A percentile compares a stretch with the other conserved stretches of the same genome.
These are phyloP conservation scores for Irpex sp. DNA, from an alignment of 1,284 basidiomycete genomes.

Conservation along the genomic window DNA sequence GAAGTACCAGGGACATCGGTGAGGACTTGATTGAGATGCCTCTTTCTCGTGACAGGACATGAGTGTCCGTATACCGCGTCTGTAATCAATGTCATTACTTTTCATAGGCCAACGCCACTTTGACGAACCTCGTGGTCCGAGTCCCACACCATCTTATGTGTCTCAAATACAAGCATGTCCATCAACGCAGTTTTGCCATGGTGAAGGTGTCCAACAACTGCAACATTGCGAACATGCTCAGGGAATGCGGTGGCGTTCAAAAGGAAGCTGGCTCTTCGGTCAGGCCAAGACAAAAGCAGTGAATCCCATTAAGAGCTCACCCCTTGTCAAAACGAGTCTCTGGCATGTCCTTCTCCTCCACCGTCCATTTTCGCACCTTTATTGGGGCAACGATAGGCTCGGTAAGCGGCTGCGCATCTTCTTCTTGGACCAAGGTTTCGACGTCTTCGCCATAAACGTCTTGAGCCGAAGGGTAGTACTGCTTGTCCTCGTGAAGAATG, in stretches of 20 bases:
- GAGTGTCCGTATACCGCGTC: slow-evolving; percentile 96
- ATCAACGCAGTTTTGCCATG: slow-evolving; percentile 97
- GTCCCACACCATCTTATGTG: slow-evolving; percentile 93
- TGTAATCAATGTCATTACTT: slow-evolving; percentile 20
- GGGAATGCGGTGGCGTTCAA: slow-evolving; percentile 91
- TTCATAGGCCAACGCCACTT: slow-evolving; percentile 9
- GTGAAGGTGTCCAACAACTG: slow-evolving; percentile 93
- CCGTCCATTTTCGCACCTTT: slow-evolving; percentile 88
- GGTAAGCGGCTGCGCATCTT: slow-evolving; percentile 92
- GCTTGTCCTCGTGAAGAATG: slow-evolving; percentile 94
- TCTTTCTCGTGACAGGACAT: slow-evolving; percentile 83
- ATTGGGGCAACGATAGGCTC: slow-evolving; percentile 97
- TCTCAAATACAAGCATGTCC: slow-evolving; percentile 97
- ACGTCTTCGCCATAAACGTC: slow-evolving; percentile 95
- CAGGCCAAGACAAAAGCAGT: not conserved
- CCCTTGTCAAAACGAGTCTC: slow-evolving; percentile 92
- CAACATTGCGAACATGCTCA: slow-evolving; percentile 94
- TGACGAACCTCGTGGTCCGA: slow-evolving; percentile 76
- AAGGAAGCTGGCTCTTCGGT: slow-evolving; percentile 64
- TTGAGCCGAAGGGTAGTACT: slow-evolving; percentile 92
- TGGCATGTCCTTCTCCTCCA: slow-evolving; percentile 92
- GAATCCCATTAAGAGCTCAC: slow-evolving; percentile 40
- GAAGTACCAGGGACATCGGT: slow-evolving; percentile 91
- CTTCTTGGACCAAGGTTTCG: slow-evolving; percentile 97
- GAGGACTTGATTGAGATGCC: slow-evolving; percentile 96